Percentiles rank a stretch among this genome's conserved stretches.
Conservation (phyloP, 208 protist species). For the Acanthamoeba quina region DNA sequence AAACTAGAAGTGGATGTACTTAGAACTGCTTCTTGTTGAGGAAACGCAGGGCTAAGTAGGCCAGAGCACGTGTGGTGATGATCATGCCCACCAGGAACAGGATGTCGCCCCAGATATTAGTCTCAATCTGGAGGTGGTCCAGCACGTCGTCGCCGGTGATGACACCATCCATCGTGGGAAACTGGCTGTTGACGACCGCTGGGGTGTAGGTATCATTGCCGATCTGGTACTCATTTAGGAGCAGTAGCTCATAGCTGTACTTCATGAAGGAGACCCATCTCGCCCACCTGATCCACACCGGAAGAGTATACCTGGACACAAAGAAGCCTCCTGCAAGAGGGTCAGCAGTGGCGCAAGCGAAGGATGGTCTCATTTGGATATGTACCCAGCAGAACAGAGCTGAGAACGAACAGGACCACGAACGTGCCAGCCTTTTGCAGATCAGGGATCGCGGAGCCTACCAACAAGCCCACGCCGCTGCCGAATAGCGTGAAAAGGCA, state of each 20-base stretch:
- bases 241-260: constrained; percentile 2
- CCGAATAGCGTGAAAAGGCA: not conserved
- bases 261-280: not conserved
- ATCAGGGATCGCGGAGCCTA: not conserved
- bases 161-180: not conserved
- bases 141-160: constrained; percentile 61
- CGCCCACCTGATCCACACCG: not conserved
- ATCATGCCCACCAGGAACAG: constrained; percentile 71
- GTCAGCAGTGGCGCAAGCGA: no score
- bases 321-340: constrained; percentile 28
- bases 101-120: constrained; percentile 71
- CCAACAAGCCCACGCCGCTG: not conserved
- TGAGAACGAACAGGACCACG: not conserved
- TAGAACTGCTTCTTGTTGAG: constrained; percentile 57
- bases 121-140: constrained; percentile 46
- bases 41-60: constrained; percentile 63
- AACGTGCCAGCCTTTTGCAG: not conserved
- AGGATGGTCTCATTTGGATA: no score
- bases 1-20: no score
- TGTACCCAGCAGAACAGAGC: constrained; percentile 1
- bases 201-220: not conserved
- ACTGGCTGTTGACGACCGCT: not conserved
- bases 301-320: not conserved
- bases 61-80: not conserved
- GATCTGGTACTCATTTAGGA: constrained; percentile 32